Evolutionary conservation across 306 rosid species (phyloP).

Genomic region (cucumber (Cucumis sativus)): Cucumber_9930_V3 NC_026658.2:16135001-16135500

Average conservation of each 20-base stretch:
- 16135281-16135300: not conserved
- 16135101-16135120: not conserved
- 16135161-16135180: constrained; percentile 36
- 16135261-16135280: not conserved
- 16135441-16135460: not conserved
- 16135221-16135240: not conserved
- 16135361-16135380: not conserved
- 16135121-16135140: constrained; percentile 36
- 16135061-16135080: not conserved
- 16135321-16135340: not conserved
- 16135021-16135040: not conserved
- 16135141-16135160: constrained; percentile 25
- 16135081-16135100: too few relatives aligned
- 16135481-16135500: not conserved
- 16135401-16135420: not conserved
- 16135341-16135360: not conserved
- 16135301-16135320: not conserved
- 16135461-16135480: not conserved
- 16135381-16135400: not conserved
- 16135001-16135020: too few relatives aligned
- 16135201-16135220: constrained; percentile 6
- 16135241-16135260: not conserved
- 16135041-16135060: not conserved
- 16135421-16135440: not conserved
- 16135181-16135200: constrained; percentile 49